These are phyloP conservation scores for Linnemannia exigua DNA, from an alignment of 192 early-diverging fungal species.

Conservation along the genomic window DNA sequence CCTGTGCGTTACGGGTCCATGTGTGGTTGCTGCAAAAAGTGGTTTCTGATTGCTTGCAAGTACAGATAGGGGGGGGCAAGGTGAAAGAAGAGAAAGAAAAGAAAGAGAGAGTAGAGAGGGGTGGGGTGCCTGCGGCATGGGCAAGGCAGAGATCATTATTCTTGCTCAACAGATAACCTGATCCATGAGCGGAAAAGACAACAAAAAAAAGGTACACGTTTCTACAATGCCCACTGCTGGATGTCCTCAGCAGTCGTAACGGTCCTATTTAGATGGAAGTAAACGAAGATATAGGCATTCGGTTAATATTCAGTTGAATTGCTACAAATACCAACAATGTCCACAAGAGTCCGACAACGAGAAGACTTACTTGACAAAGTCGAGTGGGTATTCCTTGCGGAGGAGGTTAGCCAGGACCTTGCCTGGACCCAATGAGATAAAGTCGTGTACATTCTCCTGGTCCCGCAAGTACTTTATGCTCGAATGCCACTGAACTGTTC, in stretches of 20 bases:
- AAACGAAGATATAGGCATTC: not conserved
- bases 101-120: not conserved
- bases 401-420: slow-evolving; percentile 92
- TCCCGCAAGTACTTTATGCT: slow-evolving; percentile 85
- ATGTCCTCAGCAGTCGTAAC: slow-evolving; percentile 51
- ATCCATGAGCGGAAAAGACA: not conserved
- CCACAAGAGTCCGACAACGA: not conserved
- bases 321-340: too few relatives aligned
- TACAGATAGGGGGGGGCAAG: not conserved
- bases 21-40: not conserved
- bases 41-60: not conserved
- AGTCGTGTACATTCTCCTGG: slow-evolving; percentile 77
- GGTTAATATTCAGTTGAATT: not conserved
- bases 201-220: not conserved
- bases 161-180: not conserved
- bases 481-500: slow-evolving; percentile 92
- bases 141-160: not conserved
- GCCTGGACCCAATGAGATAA: slow-evolving; percentile 88
- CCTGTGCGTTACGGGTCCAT: not conserved
- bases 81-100: not conserved
- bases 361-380: slow-evolving; percentile 69
- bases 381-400: slow-evolving; percentile 86
- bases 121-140: not conserved
- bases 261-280: slow-evolving; percentile 9
- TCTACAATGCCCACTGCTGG: slow-evolving; percentile 47